Evolutionary conservation across 2,329 filamentous ascomycete genomes (phyloP), one percentile per base, ranked within the genome.

Genomic region (Pseudomassariella vexata): DNA sequence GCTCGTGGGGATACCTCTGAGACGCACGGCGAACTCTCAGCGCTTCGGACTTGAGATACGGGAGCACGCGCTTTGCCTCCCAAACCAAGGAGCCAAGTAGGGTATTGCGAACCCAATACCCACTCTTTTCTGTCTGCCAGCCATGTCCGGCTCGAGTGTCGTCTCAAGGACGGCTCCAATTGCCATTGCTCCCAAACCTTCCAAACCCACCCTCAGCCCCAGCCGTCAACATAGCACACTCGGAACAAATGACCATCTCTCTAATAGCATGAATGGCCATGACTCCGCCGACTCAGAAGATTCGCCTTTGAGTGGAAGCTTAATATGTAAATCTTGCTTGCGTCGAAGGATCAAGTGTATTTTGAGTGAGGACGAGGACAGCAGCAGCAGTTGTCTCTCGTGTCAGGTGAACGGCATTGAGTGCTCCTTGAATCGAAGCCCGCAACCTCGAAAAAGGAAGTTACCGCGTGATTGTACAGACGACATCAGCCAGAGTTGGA

Each of bases 371-470:
- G 84, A 90, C 55, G 82, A 82, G 43, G 77, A 84, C 47, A 69
- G 70, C 23, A 66, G 70, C 23, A 66, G 72, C 44, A 25, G 34
- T 36, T 92, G 86, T 59, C 73, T 86, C 41, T 70, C 85, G 41
- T 94, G 86, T 60, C 81, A 85, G 53, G 79, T 81, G 55, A 80
- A 82, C 59, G 82, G 80, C 49, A 76, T 85, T 52, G 80, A 86
- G 46, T 92, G 85, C 60, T 89, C 85, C 25, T 79, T 89, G 54
- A 70, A 80, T 30, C 78, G 82, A 44, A 86, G 82, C 56, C 85
- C 85, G 16, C 78, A 80, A 51, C 79, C 82, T 36, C 76, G 85
- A 47, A 92, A 92, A 66, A 74, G 86, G 54, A 90, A 89, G 65
- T 63, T 85, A 41, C 76, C 81, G 59, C 71, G 76, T 49, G 73